Conservation (phyloP, 2,329 filamentous ascomycete genomes). For the Ceratocystis eucalypticola region DNA sequence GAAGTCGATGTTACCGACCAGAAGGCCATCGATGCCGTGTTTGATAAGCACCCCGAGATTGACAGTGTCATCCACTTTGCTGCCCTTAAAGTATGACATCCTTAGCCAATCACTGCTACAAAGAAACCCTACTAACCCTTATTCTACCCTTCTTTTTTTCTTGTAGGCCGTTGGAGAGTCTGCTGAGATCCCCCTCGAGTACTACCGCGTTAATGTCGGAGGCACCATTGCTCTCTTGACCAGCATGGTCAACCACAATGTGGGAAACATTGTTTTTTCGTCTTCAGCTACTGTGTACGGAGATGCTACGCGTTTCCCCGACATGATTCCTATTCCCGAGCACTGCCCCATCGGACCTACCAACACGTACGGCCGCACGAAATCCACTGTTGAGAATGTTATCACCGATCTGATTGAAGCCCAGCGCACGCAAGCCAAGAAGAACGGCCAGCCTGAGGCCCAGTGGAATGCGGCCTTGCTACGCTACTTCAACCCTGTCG, state of each 20-base stretch:
- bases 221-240: constrained; percentile 79
- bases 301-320: constrained; percentile 84
- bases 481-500: constrained; percentile 95
- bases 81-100: constrained; percentile 63
- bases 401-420: constrained; percentile 85
- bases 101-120: background rate
- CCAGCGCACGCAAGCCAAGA: constrained; percentile 68
- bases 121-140: constrained; percentile 19
- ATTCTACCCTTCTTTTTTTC: background rate
- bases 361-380: constrained; percentile 95
- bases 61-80: constrained; percentile 99
- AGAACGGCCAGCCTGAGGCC: constrained; percentile 61
- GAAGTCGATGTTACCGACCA: constrained; percentile 81
- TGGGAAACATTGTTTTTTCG: constrained; percentile 96
- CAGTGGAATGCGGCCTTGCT: constrained; percentile 89
- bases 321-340: constrained; percentile 99
- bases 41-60: constrained; percentile 78
- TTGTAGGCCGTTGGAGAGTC: constrained; percentile 86
- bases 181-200: constrained; percentile 83
- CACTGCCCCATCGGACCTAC: constrained; percentile 90
- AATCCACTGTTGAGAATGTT: constrained; percentile 79
- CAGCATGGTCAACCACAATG: constrained; percentile 78
- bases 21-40: constrained; percentile 69
- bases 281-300: constrained; percentile 97
- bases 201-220: constrained; percentile 93